A percentile compares a stretch with the other conserved stretches of the same genome.
phyloP scores from a whole-genome alignment of 2,329 filamentous ascomycete genomes.

The Nakataea oryzae region DNA sequence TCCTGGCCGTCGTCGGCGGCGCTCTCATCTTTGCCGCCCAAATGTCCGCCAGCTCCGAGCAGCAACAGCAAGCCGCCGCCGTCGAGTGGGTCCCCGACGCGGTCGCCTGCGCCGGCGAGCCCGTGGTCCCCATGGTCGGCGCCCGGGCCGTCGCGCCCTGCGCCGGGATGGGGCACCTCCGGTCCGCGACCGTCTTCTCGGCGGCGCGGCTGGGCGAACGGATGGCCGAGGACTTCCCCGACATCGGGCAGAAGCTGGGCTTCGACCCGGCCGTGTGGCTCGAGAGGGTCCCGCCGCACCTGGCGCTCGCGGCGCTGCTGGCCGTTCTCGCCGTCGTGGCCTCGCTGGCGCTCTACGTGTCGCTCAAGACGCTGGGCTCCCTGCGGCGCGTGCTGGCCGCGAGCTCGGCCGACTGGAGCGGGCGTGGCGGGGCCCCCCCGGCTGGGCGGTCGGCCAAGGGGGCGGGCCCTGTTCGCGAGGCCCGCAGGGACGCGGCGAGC shows the following conservation, averaged over 20 bases:
- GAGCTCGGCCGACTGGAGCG: neutral
- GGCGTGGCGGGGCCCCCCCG: neutral
- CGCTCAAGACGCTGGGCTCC: neutral
- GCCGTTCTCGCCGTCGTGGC: neutral
- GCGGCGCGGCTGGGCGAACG: neutral
- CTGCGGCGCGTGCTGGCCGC: neutral
- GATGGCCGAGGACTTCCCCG: neutral
- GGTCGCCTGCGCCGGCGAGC: neutral
- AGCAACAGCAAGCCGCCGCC: neutral
- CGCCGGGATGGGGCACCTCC: neutral
- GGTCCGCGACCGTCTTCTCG: neutral
- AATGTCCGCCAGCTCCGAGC: neutral
- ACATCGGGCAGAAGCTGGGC: neutral
- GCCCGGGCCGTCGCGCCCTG: neutral
- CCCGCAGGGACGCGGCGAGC: too few relatives aligned
- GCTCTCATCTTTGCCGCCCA: neutral
- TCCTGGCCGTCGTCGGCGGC: neutral
- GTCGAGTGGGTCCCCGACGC: neutral
- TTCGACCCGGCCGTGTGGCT: neutral
- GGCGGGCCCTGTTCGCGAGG: neutral
- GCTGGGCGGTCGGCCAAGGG: too few relatives aligned
- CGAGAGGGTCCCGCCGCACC: neutral
- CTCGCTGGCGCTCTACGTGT: neutral
- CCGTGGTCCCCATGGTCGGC: neutral
- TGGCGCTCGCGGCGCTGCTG: neutral